Evolutionary conservation across 2,329 filamentous ascomycete genomes (phyloP), one percentile per base, ranked within the genome.

Genomic region (Botryotinia calthae): DNA sequence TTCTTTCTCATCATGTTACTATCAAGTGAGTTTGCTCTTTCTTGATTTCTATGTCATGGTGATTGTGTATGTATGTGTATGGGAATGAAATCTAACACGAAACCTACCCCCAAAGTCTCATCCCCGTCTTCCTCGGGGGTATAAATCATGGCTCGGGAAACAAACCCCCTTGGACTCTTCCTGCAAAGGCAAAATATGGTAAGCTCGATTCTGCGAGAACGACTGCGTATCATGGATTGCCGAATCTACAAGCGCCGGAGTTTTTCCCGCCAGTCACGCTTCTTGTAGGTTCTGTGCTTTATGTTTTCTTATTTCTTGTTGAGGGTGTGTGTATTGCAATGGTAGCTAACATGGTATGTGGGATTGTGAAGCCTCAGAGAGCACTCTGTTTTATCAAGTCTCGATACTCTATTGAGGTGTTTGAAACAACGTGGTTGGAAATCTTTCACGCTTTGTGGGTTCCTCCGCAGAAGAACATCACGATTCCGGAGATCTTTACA

Each of bases 71-170:
- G 7, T 16, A n/a, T 54, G 25, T 28, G 16, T 54, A 9, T 8
- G 51, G 28, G 51, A 18, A 56, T 18, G 34, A n/a, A 59, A 48
- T 71, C 40, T 46, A 64, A 73, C 46, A 18, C 40, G 62, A 69
- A 68, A 9, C 28, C 31, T 20, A 28, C 16, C 34, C 22, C 31
- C 0, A 56, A 37, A 93, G 91, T 68, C 87, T 92, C 77, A 86
- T 91, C 75, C 93, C 93, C 22, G 85, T 94, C 69, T 90, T 95
- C 79, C 85, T 95, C 22, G 90, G 89, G 40, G 91, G 86, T 63
- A 88, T 93, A 79, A 92, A 90, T 37, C 51, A 68, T 28, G 66
- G 67, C 34, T 42, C 76, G 88, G 91, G 91, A 67, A 95, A 96
- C 81, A 88, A 88, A 76, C 92, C 93, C 0, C 93, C 93, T 1